A percentile compares a stretch with the other conserved stretches of the same genome.
Conservation (phyloP, 2,329 filamentous ascomycete species). For the Exophiala xenobiotica region DNA sequence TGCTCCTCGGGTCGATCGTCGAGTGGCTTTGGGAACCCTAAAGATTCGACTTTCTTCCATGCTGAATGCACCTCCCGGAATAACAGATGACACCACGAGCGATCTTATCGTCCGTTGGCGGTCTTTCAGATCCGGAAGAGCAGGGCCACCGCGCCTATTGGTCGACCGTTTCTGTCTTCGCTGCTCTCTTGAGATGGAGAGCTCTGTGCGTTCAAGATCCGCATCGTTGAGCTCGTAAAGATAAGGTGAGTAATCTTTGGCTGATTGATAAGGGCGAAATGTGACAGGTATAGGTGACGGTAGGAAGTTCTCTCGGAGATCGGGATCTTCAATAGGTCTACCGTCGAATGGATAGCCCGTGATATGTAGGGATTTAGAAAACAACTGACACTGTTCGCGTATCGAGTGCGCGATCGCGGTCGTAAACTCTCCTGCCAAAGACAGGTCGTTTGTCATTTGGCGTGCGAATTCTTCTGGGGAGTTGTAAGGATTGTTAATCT, state of each 20-base stretch:
- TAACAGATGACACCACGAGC: constrained; percentile 84
- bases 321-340: constrained; percentile 85
- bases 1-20: constrained; percentile 51
- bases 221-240: constrained; percentile 90
- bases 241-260: constrained; percentile 91
- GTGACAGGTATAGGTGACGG: constrained; percentile 78
- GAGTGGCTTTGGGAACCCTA: constrained; percentile 68
- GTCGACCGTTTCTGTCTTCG: constrained; percentile 92
- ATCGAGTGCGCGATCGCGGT: constrained; percentile 98
- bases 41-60: constrained; percentile 85
- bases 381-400: constrained; percentile 90
- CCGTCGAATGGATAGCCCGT: constrained; percentile 94
- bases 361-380: constrained; percentile 89
- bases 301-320: constrained; percentile 81
- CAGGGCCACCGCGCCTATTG: constrained; percentile 87
- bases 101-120: constrained; percentile 90
- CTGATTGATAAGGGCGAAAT: constrained; percentile 86
- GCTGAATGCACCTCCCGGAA: constrained; percentile 78
- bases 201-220: constrained; percentile 85
- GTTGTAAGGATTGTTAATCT: constrained; percentile 92
- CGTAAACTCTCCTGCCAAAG: constrained; percentile 90
- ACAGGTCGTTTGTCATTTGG: constrained; percentile 85
- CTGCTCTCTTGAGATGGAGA: constrained; percentile 90
- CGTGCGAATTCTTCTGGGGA: constrained; percentile 91
- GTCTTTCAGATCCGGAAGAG: constrained; percentile 93